phyloP scores from a whole-genome alignment of 441 rosid species.

The Erodium chrysanthum region DNA sequence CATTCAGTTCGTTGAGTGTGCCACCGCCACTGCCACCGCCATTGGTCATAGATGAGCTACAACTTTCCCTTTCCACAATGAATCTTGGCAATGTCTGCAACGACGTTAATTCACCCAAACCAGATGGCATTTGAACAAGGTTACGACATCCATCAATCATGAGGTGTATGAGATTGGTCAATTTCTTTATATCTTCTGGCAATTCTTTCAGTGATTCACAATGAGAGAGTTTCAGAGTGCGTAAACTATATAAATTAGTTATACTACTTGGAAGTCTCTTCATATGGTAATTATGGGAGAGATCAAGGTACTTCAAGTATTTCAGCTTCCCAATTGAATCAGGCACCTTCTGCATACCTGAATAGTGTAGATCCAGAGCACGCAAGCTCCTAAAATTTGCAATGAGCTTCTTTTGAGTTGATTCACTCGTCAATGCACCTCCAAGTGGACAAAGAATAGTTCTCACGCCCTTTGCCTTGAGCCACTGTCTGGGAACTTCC shows the following conservation, averaged over 20 bases:
- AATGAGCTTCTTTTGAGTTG: constrained; percentile 2
- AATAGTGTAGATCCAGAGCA: background rate
- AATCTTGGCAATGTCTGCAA: constrained; percentile 15
- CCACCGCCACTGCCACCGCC: background rate
- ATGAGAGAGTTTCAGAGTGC: constrained; percentile 8
- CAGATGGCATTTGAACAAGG: constrained; percentile 20
- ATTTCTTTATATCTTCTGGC: constrained; percentile 14
- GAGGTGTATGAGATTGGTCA: constrained; percentile 20
- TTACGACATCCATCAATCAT: background rate
- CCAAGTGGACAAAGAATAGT: constrained; percentile 11
- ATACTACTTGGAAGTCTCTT: constrained; percentile 11
- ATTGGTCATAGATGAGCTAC: background rate
- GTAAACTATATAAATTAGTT: constrained; percentile 17
- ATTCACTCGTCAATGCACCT: background rate
- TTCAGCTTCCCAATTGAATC: constrained; percentile 8
- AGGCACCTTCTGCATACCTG: background rate
- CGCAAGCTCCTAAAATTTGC: constrained; percentile 12
- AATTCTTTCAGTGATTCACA: background rate
- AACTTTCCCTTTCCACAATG: constrained; percentile 1
- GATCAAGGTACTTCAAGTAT: constrained; percentile 21
- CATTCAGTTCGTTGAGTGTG: constrained; percentile 16
- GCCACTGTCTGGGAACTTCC: background rate
- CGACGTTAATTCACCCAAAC: constrained; percentile 18
- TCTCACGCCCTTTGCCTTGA: constrained; percentile 10
- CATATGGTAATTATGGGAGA: constrained; percentile 15